Base-by-base conservation (phyloP, 805 yeast species). In the Wickerhamiella azyma region DNA sequence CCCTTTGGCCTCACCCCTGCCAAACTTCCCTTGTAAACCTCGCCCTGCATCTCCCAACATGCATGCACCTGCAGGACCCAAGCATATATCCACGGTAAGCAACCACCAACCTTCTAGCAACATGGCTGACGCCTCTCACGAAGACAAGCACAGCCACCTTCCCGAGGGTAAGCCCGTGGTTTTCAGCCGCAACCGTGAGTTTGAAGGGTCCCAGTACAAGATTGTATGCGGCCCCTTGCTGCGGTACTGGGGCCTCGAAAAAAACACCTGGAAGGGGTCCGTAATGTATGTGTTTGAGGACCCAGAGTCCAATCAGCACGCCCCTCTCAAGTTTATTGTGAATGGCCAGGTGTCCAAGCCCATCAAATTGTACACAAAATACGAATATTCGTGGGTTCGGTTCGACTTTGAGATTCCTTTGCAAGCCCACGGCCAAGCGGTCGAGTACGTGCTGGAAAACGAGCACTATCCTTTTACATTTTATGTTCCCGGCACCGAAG, bases 191-290 rank as follows among this genome's bases (percentile, higher is more conserved):
- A 50, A 41, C 14, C 51, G 52, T 26, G 36, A 49, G 11, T 43
- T 37, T n/a, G 39, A 21, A 11, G 36, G 39, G 8, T 17, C 36
- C 18, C 18, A 45, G 43, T 50, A 53, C 37, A 55, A 52, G 44
- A 53, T 56, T 29, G 50, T 55, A 6, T 54, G 56, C 59, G 97
- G 97, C 1, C 97, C 97, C 0, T 66, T 79, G 26, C 63, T 88
- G 41, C 68, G 92, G 48, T 72, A 80, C 41, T 64, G 76, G 48
- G 86, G 81, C 6, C 74, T 81, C 40, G 85, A 82, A 52, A 64
- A 69, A 11, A 60, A 65, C 3, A 66, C 72, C 37, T 88, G 85
- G 65, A 62, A 86, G 24, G 96, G 81, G 2, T 66, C 83, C 2
- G 66, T 85, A 18, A 52, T 85, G 61, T 59, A 88, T 24, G 86